Base-by-base conservation (phyloP, 306 rosid genomes). In the Carpinus fangiana region DNA sequence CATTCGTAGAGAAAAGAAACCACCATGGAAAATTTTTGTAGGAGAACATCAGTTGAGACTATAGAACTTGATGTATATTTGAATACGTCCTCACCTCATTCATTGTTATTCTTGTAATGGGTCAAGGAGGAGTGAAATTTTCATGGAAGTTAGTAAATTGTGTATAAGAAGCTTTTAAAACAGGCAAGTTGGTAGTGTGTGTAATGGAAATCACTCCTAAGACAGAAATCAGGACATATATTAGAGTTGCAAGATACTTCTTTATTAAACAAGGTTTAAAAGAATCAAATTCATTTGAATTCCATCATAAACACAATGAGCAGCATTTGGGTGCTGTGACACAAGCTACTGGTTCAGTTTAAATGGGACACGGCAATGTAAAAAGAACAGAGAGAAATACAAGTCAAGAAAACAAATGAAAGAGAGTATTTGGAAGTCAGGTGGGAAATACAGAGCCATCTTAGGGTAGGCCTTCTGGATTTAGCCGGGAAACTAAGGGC, bases 241-340 rank as follows among this genome's bases (percentile, higher is more conserved):
- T 61, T 14, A 17, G 43, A 61, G 67, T 61, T 31, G 14, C 67
- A 23, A 28, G n/a, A 28, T 28, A 43, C 67, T 28, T 61, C 26
- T n/a, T 61, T 61, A 12, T 61, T 61, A 26, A 26, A 71, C 54
- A 76, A 23, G 78, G 65, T 70, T 26, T 53, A 41, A 28, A 17
- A 81, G 11, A 71, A 72, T 52, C 67, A 54, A 11, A 14, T 54
- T 73, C 73, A 64, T 78, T 46, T 48, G 28, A 72, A 45, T 14
- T 61, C 46, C 70, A 28, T 71, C 59, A 46, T 4, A 57, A 56
- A 72, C 61, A 50, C 67, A 61, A 61, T 61, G 38, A 41, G 45
- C 45, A 41, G 45, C 45, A 41, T 41, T 41, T 41, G 45, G 45
- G 45, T 41, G 45, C 45, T 4, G 45, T 41, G 45, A 41, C 45